Base-by-base conservation (phyloP, 2,329 filamentous ascomycete genomes). In the Orbilia blumenaviensis region DNA sequence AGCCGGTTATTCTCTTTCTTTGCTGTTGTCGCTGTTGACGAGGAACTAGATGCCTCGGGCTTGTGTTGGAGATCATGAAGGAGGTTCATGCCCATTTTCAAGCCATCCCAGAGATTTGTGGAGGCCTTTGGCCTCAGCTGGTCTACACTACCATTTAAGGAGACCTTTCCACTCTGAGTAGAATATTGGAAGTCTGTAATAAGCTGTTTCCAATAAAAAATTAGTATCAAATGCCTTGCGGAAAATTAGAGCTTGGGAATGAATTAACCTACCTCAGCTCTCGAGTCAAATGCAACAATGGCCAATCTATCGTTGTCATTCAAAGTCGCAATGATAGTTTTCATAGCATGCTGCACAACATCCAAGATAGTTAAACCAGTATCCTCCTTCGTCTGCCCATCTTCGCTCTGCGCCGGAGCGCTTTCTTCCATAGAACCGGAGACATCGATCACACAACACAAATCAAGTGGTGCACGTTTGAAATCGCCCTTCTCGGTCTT, bases 361-460 rank as follows among this genome's bases (percentile, higher is more conserved):
- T 90, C 88, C 21, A 90, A 80, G 1, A 89, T 84, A 0, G 85
- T 86, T 0, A 89, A 81, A 0, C 87, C 87, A 0, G 84, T 84
- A 18, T 84, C 80, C 77, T 89, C 86, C 27, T 76, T 78, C 34
- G 80, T 66, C 32, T 77, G 78, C n/a, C 64, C 56, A 1, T 80
- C 75, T 14, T 81, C 79, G 8, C 79, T 79, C 0, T 87, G 86
- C 0, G 86, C 83, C 0, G 85, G 86, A 0, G 88, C 88, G 0
- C 81, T 78, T 0, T 73, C 62, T 0, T 72, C 60, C 88, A 90
- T 90, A 81, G 87, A 89, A 0, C 83, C 84, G 0, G 88, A 90
- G 12, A 89, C 84, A 79, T 90, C 88, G 64, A 90, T 88, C 14
- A 88, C 87, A 1, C 90, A 84, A 1, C 89, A 88, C 32, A 90